Evolutionary conservation across 306 rosid species (phyloP).

Genomic region (Trifolium dubium): DNA sequence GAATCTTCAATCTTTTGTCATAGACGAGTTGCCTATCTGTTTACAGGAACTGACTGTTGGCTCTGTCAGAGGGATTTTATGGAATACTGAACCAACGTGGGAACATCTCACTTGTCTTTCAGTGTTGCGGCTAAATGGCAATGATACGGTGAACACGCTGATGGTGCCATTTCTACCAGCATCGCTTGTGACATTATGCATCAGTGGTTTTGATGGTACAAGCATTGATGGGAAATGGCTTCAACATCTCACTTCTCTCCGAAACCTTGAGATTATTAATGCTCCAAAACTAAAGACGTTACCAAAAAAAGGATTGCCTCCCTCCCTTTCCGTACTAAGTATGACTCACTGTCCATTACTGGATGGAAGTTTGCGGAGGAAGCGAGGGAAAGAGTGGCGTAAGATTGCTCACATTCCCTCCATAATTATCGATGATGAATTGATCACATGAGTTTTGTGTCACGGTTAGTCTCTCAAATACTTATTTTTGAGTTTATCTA

Average conservation of each 20-base stretch:
- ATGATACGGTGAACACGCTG: neutral
- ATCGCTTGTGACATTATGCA: neutral
- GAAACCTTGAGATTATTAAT: neutral
- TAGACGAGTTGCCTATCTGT: neutral
- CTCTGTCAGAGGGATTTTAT: neutral
- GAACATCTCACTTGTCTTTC: constrained; percentile 2
- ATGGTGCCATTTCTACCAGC: constrained; percentile 9
- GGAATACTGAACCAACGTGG: neutral
- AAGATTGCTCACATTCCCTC: constrained; percentile 2
- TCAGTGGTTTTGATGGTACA: neutral
- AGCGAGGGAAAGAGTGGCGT: constrained; percentile 23
- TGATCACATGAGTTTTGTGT: neutral
- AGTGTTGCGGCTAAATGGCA: neutral
- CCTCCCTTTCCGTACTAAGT: neutral
- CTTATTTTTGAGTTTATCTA: too few relatives aligned
- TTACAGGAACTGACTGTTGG: neutral
- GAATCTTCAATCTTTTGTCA: constrained; percentile 1
- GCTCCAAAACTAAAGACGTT: constrained; percentile 5
- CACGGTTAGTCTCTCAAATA: too few relatives aligned
- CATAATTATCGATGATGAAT: neutral
- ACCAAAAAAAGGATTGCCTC: constrained; percentile 5
- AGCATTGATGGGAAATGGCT: neutral
- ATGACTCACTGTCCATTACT: neutral
- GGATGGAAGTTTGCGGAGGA: neutral
- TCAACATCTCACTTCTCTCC: constrained; percentile 18